phyloP scores from a whole-genome alignment of 179 eudicot genomes.

The Heliamphora pulchella region DNA sequence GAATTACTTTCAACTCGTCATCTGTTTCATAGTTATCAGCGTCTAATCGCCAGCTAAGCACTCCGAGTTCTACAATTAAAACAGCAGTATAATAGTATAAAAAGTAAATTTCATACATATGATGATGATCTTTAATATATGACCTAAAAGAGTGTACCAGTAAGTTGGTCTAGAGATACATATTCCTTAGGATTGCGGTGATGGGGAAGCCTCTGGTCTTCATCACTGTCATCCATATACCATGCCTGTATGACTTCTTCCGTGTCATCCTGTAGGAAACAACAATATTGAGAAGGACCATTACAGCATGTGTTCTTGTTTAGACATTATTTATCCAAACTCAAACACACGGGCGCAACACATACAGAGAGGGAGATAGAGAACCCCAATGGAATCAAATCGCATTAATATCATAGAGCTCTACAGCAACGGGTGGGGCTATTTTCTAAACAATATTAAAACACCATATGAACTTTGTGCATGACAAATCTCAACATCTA shows the following conservation, averaged over 20 bases:
- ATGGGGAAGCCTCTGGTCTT: constrained; percentile 95
- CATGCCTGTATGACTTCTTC: constrained; percentile 75
- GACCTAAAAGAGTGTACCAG: constrained; percentile 31
- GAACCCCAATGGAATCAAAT: no score
- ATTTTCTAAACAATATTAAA: neutral
- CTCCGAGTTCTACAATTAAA: constrained; percentile 68
- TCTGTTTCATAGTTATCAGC: constrained; percentile 93
- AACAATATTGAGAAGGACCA: neutral
- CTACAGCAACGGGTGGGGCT: neutral
- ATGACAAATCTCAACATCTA: no score
- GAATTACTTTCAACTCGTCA: constrained; percentile 78
- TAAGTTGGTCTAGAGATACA: constrained; percentile 68
- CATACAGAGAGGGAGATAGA: no score
- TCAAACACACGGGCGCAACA: no score
- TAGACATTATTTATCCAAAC: no score
- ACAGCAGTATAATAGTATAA: neutral
- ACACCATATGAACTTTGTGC: neutral
- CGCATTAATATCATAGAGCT: no score
- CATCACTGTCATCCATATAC: constrained; percentile 92
- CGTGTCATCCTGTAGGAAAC: constrained; percentile 33
- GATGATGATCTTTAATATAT: neutral
- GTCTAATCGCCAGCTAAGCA: constrained; percentile 83
- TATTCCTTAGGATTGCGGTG: constrained; percentile 81
- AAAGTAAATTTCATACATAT: neutral
- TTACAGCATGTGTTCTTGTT: no score